Evolutionary conservation across 805 yeast genomes (phyloP), one percentile per base, ranked within the genome.

Genomic region (Priceomyces melissophilus): DNA sequence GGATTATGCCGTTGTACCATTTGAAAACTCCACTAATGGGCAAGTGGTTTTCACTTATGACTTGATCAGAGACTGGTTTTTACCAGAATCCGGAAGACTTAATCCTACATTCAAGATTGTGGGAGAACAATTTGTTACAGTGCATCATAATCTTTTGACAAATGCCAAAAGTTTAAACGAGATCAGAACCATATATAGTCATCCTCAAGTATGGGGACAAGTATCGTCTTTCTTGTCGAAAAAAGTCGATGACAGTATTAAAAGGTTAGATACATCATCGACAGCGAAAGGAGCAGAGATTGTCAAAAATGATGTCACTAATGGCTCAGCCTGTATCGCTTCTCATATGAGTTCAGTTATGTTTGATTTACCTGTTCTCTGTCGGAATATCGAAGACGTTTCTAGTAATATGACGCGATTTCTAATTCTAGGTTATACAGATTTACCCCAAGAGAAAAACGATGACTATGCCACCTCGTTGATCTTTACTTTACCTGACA

Each of bases 191-290:
- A 75, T 91, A 13, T 87, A 86, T 64, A 86, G 96, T 3, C 99
- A 91, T 62, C 97, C 99, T 2, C 99, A 91, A 60, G 99, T 90
- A 0, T 91, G 99, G 99, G 95, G 96, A 8, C 99, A 91, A 58
- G 82, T 87, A 37, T 67, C 74, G 2, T 58, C 66, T 15, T 93
- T 86, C 66, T 57, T 85, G 32, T 38, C 47, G 26, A 38, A 49
- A 35, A 55, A 67, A 13, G 46, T 67, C 55, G 43, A 55, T 31
- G 41, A 57, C 10, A 55, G 54, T 35, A 60, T 66, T 30, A 61
- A 35, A 3, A 47, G 63, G 44, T 69, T 84, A 12, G 96, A 89
- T 60, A 72, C 82, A 2, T 70, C 75, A 2, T 87, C 96, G 0
- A 91, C 98, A 0, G 84, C 96, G 0, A 78, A 76, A 49, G 98